Evolutionary conservation across 148 eudicot genomes (phyloP).

Genomic region (Vaccinium corymbosum): DNA sequence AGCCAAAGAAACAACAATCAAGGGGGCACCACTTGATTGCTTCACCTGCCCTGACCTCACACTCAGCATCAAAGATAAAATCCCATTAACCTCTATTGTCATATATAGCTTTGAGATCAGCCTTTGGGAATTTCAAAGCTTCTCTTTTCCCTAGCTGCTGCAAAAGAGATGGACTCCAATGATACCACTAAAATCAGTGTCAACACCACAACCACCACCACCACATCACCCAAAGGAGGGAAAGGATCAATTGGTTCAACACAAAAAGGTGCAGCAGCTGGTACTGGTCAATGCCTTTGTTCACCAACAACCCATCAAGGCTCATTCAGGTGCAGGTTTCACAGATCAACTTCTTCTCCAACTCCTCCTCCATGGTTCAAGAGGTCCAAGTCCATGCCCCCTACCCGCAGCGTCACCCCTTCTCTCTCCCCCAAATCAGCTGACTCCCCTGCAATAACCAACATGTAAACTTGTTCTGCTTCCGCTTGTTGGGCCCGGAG

Average conservation of each 20-base stretch:
- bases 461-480: background rate
- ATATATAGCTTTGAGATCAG: background rate
- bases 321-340: conserved; percentile 29
- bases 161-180: conserved; percentile 12
- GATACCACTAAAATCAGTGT: conserved; percentile 3
- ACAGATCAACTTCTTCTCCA: conserved; percentile 2
- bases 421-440: conserved; percentile 29
- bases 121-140: background rate
- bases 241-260: background rate
- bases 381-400: conserved; percentile 27
- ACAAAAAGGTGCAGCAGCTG: background rate
- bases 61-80: conserved; percentile 10
- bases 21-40: conserved; percentile 10
- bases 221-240: background rate
- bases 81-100: background rate
- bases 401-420: background rate
- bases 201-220: background rate
- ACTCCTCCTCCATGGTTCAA: conserved; percentile 16
- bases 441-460: background rate
- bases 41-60: conserved; percentile 15
- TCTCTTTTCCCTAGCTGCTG: background rate
- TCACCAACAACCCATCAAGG: conserved; percentile 30
- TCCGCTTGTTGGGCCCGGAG: too few relatives aligned
- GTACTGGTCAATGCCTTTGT: conserved; percentile 23
- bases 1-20: conserved; percentile 4